Conservation (phyloP, 1,284 basidiomycete genomes). For the Leccinum griseonigrum region DNA sequence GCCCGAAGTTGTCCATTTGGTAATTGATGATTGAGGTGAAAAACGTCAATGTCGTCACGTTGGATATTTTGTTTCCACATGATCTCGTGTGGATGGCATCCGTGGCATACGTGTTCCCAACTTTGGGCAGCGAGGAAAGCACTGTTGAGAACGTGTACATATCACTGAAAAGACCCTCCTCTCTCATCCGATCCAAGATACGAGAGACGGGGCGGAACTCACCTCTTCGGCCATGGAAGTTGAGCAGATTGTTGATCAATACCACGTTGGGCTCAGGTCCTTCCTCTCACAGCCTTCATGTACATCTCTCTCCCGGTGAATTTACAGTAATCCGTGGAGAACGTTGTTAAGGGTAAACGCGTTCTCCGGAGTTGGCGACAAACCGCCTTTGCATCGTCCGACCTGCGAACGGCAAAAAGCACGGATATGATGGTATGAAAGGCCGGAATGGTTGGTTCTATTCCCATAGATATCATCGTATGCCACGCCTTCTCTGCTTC, state of each 20-base stretch:
- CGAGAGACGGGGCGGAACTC: slow-evolving; percentile 59
- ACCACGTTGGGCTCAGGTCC: slow-evolving; percentile 67
- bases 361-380: slow-evolving; percentile 18
- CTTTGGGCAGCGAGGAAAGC: slow-evolving; percentile 68
- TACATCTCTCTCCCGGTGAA: slow-evolving; percentile 43
- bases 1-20: slow-evolving; percentile 53
- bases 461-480: slow-evolving; percentile 50
- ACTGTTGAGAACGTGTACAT: slow-evolving; percentile 80
- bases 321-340: slow-evolving; percentile 56
- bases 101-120: slow-evolving; percentile 64
- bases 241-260: slow-evolving; percentile 77
- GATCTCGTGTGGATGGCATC: slow-evolving; percentile 53
- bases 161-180: slow-evolving; percentile 59
- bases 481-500: slow-evolving; percentile 57
- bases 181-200: slow-evolving; percentile 55
- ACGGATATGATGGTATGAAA: slow-evolving; percentile 62
- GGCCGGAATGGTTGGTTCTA: slow-evolving; percentile 52
- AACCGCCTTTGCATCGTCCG: slow-evolving; percentile 38
- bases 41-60: slow-evolving; percentile 61
- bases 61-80: slow-evolving; percentile 73
- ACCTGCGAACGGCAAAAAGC: slow-evolving; percentile 47
- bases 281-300: slow-evolving; percentile 40
- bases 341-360: slow-evolving; percentile 58
- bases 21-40: slow-evolving; percentile 75
- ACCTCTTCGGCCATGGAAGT: slow-evolving; percentile 56